Evolutionary conservation across 2,329 filamentous ascomycete genomes (phyloP).

Genomic region (Diaporthe eres): DNA sequence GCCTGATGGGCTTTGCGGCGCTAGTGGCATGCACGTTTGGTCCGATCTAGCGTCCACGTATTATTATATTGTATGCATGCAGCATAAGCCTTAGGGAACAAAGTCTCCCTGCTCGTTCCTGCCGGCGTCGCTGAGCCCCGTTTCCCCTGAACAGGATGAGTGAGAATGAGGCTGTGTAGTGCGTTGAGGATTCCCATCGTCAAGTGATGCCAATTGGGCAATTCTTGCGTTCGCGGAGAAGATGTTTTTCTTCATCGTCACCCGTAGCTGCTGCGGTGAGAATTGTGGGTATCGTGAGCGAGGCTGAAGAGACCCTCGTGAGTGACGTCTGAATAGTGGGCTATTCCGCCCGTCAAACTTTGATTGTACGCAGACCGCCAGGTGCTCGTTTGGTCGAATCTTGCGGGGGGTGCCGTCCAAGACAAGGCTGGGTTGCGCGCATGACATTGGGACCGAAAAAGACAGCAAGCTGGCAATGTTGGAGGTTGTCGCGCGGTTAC

Average conservation of each 20-base stretch:
- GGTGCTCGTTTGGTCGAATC: not conserved
- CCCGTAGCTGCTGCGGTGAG: conserved; percentile 28
- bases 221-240: not conserved
- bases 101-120: conserved; percentile 11
- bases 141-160: conserved; percentile 15
- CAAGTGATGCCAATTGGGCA: conserved; percentile 3
- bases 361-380: not conserved
- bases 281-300: conserved; percentile 2
- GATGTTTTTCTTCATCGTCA: not conserved
- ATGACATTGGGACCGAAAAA: not conserved
- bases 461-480: not conserved
- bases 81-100: conserved; percentile 12
- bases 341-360: not conserved
- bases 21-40: conserved; percentile 10
- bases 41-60: not conserved
- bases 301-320: conserved; percentile 10
- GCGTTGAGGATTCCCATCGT: conserved; percentile 2
- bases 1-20: not conserved
- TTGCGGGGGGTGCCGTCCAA: not conserved
- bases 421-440: conserved; percentile 1
- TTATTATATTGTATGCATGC: not conserved
- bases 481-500: conserved; percentile 40
- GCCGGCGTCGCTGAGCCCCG: conserved; percentile 18
- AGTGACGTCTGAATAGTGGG: conserved; percentile 1
- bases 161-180: conserved; percentile 28